A percentile compares a stretch with the other conserved stretches of the same genome.
Evolutionary conservation across 2,329 filamentous ascomycete species (phyloP).

Genomic region (Fusarium pseudograminearum): DNA sequence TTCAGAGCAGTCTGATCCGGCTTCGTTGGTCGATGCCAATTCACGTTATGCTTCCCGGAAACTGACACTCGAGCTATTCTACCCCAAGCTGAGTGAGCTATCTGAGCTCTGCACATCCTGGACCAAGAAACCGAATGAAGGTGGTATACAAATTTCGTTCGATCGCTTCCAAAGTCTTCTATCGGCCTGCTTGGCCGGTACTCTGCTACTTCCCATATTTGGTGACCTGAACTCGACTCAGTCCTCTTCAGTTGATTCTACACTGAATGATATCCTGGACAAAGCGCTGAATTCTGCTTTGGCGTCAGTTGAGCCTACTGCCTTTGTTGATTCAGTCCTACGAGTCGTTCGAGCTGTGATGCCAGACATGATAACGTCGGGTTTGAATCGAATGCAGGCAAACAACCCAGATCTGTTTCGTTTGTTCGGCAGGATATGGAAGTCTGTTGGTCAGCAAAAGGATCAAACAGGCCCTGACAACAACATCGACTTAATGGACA

Average conservation of each 20-base stretch:
- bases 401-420: slow-evolving; percentile 57
- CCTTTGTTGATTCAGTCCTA: slow-evolving; percentile 62
- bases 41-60: slow-evolving; percentile 60
- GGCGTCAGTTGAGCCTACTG: slow-evolving; percentile 59
- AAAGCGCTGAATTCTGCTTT: slow-evolving; percentile 57
- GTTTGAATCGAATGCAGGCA: slow-evolving; percentile 54
- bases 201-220: slow-evolving; percentile 62
- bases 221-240: slow-evolving; percentile 60
- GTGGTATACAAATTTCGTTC: slow-evolving; percentile 62
- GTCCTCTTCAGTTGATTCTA: slow-evolving; percentile 61
- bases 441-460: slow-evolving; percentile 39
- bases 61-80: slow-evolving; percentile 65
- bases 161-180: slow-evolving; percentile 66
- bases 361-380: slow-evolving; percentile 56
- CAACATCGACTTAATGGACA: slow-evolving; percentile 70
- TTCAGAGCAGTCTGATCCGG: slow-evolving; percentile 17
- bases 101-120: slow-evolving; percentile 61
- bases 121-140: slow-evolving; percentile 60
- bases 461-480: slow-evolving; percentile 48
- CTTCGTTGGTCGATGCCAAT: slow-evolving; percentile 48
- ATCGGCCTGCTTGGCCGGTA: slow-evolving; percentile 60
- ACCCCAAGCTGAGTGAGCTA: slow-evolving; percentile 65
- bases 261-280: slow-evolving; percentile 57
- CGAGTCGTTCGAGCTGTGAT: slow-evolving; percentile 60
- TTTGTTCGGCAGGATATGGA: slow-evolving; percentile 57